A percentile compares a stretch with the other conserved stretches of the same genome.
Conservation (phyloP, 192 early-diverging fungal genomes). For the Backusella sp. region DNA sequence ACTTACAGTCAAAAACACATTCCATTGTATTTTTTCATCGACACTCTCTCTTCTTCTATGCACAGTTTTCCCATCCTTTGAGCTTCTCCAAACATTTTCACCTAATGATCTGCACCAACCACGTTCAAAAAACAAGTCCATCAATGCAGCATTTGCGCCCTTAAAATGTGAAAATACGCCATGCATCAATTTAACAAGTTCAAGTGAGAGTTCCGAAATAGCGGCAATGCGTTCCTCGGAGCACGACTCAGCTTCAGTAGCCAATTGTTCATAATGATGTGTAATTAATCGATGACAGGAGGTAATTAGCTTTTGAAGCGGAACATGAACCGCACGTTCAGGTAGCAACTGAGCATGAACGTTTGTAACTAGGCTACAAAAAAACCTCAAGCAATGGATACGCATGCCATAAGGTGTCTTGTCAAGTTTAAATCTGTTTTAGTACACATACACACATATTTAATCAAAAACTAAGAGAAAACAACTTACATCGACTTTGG, state of each 20-base stretch:
- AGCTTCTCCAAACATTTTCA: conserved; percentile 39
- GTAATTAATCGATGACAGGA: conserved; percentile 37
- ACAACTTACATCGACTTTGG: conserved; percentile 41
- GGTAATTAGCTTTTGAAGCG: conserved; percentile 36
- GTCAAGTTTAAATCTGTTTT: neutral
- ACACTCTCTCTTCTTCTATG: conserved; percentile 32
- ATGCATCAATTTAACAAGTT: conserved; percentile 40
- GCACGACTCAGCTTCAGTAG: conserved; percentile 20
- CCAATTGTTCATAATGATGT: conserved; percentile 36
- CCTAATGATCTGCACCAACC: conserved; percentile 42
- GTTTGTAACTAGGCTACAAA: conserved; percentile 36
- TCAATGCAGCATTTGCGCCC: conserved; percentile 38
- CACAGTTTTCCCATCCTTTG: conserved; percentile 30
- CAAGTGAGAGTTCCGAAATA: conserved; percentile 37
- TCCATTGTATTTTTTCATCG: conserved; percentile 36
- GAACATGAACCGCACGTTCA: conserved; percentile 40
- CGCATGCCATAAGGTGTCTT: conserved; percentile 44
- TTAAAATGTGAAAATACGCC: conserved; percentile 41
- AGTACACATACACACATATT: neutral
- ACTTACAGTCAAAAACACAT: conserved; percentile 33
- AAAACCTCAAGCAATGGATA: conserved; percentile 36
- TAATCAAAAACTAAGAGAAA: neutral
- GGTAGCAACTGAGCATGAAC: conserved; percentile 41
- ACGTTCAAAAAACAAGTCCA: conserved; percentile 41
- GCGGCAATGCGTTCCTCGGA: conserved; percentile 33